These are phyloP conservation scores for Hypoxylon sp. DNA, from an alignment of 2,329 filamentous ascomycete genomes.

Conservation along the genomic window DNA sequence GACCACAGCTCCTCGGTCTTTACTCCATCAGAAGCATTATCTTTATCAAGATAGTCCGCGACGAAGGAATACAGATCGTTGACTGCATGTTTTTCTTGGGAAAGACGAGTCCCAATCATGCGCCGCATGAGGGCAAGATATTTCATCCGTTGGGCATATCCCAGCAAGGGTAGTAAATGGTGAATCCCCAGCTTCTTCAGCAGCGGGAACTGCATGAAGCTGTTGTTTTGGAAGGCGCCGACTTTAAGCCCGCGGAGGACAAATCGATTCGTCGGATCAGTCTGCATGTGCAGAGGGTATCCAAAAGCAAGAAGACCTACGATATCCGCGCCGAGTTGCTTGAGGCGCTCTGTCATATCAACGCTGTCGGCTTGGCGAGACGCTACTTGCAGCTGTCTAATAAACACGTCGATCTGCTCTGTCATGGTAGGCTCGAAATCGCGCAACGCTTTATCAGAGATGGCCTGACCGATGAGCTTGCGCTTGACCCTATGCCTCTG, in stretches of 20 bases:
- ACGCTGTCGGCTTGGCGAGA: neutral
- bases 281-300: constrained; percentile 27
- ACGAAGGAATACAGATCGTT: constrained; percentile 60
- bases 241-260: constrained; percentile 1
- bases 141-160: neutral
- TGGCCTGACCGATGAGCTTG: constrained; percentile 22
- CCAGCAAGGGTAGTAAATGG: neutral
- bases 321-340: constrained; percentile 23
- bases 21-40: neutral
- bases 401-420: constrained; percentile 29
- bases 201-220: constrained; percentile 14
- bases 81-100: constrained; percentile 42
- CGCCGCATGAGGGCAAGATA: constrained; percentile 1
- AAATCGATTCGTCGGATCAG: constrained; percentile 13
- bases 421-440: constrained; percentile 31
- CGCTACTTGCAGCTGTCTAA: constrained; percentile 3
- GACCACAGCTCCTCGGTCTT: constrained; percentile 23
- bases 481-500: constrained; percentile 14
- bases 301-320: constrained; percentile 28
- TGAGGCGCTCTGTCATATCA: constrained; percentile 22
- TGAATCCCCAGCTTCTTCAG: constrained; percentile 1
- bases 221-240: constrained; percentile 10
- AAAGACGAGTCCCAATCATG: constrained; percentile 18
- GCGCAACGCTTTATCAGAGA: constrained; percentile 25
- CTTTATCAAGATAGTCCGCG: constrained; percentile 33